Evolutionary conservation across 1,284 basidiomycete genomes (phyloP).

Genomic region (Rhodotorula glutinis): DNA sequence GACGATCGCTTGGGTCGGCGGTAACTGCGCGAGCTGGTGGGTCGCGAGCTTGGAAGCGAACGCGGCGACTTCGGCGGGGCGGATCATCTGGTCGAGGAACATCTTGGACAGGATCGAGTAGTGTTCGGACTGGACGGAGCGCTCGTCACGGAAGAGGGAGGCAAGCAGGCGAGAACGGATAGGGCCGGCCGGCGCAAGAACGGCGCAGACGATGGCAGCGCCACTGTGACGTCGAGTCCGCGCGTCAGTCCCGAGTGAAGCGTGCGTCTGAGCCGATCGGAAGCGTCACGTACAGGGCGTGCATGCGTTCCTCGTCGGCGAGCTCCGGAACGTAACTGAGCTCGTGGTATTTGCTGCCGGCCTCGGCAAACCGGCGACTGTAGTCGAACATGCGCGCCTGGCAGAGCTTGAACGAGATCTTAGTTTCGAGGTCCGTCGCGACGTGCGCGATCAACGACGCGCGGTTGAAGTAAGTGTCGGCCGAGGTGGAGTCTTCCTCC

Average conservation of each 20-base stretch:
- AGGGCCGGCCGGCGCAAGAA: conserved; percentile 95
- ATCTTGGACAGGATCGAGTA: conserved; percentile 92
- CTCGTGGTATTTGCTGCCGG: conserved; percentile 92
- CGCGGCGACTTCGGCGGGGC: conserved; percentile 78
- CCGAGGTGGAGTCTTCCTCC: conserved; percentile 88
- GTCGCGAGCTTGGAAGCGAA: conserved; percentile 83
- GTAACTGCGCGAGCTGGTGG: conserved; percentile 88
- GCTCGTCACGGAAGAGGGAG: conserved; percentile 88
- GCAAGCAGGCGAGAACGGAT: conserved; percentile 88
- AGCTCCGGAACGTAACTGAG: conserved; percentile 59
- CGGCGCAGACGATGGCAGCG: conserved; percentile 89
- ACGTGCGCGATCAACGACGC: conserved; percentile 84
- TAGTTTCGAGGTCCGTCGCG: conserved; percentile 68
- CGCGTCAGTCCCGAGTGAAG: not conserved
- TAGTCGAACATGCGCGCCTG: conserved; percentile 88
- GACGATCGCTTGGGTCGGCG: conserved; percentile 66
- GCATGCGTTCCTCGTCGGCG: conserved; percentile 80
- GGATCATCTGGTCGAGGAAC: conserved; percentile 94
- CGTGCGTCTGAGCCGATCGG: too few species aligned
- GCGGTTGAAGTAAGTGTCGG: conserved; percentile 93
- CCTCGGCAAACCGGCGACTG: conserved; percentile 85
- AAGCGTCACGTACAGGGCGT: conserved; percentile 66
- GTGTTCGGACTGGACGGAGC: conserved; percentile 71
- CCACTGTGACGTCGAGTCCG: conserved; percentile 55
- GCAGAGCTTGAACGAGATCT: conserved; percentile 50